Conservation (phyloP, 305 asterid species). For the Fraxinus baroniana region DNA sequence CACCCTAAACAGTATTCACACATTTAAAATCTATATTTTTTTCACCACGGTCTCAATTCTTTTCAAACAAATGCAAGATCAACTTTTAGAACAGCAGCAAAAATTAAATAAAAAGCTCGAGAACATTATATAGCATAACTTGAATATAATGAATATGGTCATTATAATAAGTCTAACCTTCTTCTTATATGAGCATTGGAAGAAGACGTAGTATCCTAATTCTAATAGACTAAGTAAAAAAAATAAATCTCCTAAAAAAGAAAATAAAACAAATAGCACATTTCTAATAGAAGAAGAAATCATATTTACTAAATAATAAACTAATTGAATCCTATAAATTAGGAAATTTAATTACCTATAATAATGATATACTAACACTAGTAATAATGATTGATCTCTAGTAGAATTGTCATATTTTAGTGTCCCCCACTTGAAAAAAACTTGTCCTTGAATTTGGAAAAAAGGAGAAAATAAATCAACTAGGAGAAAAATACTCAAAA, state of each 20-base stretch:
- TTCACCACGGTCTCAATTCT: neutral
- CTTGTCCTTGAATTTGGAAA: neutral
- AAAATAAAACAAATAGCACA: neutral
- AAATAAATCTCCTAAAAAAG: neutral
- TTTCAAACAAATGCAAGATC: neutral
- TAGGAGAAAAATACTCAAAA: neutral
- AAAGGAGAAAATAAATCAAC: neutral
- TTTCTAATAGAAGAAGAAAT: neutral
- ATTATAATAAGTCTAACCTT: neutral
- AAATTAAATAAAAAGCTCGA: neutral
- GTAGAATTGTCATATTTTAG: neutral
- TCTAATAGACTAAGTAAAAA: neutral
- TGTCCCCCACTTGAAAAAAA: neutral
- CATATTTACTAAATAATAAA: neutral
- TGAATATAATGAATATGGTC: neutral
- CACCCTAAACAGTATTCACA: neutral
- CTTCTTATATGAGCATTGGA: neutral
- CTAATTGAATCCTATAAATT: neutral
- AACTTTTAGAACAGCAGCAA: neutral
- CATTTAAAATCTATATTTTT: neutral
- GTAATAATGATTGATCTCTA: neutral
- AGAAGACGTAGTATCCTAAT: neutral
- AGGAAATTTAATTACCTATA: neutral
- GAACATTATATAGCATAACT: neutral
- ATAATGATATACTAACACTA: neutral